Evolutionary conservation across 345 rosid genomes (phyloP), one percentile per base, ranked within the genome.

Genomic region (Eucalyptus fibrosa): DNA sequence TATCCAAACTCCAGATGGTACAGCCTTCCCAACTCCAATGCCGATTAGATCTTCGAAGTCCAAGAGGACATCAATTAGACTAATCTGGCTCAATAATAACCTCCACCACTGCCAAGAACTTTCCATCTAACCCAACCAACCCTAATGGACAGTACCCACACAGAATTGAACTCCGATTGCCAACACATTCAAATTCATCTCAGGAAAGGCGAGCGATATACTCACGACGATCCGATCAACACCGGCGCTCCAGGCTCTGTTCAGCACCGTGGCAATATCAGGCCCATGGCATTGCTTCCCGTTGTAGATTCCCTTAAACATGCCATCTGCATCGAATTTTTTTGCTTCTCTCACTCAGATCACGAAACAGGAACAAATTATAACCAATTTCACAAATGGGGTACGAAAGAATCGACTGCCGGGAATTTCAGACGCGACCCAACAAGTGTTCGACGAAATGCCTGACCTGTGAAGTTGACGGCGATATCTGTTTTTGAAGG

Each of bases 241-340:
- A 50, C 99, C 99, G 34, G 99, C 95, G 67, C 91, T 93, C 99
- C 99, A 98, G 88, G 99, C 99, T 59, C 99, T 94, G 89, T 90
- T 94, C 90, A 97, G 91, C 81, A 98, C 98, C 6, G 95, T 90
- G 15, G 96, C 94, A 81, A 96, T 93, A 88, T 97, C 99, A 3
- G 98, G 92, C 8, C 88, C 95, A 86, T 98, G 99, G 91, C 89
- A 93, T 86, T 96, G 97, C 95, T 96, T 98, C 28, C 98, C 98
- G 88, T 98, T 93, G 89, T 98, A 98, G 72, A 97, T 92, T 69
- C 99, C 99, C 85, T 94, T 97, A 88, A 98, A 98, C 99, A 97
- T 98, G 88, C 97, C 99, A 98, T 98, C 99, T 98, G 93, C 85
- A 16, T 55, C 8, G 37, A 42, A 87, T 40, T 50, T 24, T 50